Conservation (phyloP, 306 rosid species). For the Cucumis hystrix region DNA sequence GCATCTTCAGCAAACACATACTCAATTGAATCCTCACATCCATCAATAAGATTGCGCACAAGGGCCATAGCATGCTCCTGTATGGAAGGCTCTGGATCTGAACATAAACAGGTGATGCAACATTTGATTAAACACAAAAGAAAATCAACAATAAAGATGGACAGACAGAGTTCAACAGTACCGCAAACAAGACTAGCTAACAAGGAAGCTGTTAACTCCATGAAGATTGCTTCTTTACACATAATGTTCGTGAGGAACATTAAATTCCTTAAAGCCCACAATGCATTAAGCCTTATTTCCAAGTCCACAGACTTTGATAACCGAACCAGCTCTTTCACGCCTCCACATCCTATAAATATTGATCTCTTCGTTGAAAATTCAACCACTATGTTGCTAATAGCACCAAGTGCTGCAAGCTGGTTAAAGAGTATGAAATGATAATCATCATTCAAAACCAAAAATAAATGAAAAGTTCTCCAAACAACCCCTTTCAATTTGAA, state of each 20-base stretch:
- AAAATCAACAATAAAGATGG: neutral
- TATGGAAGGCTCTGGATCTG: constrained; percentile 81
- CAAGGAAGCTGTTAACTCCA: constrained; percentile 60
- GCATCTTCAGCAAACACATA: constrained; percentile 64
- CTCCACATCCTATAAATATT: constrained; percentile 57
- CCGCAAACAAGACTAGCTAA: constrained; percentile 75
- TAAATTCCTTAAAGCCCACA: constrained; percentile 84
- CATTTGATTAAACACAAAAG: neutral
- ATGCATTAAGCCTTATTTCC: constrained; percentile 54
- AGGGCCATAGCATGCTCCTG: constrained; percentile 83
- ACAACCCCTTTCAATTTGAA: neutral
- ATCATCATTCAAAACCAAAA: neutral
- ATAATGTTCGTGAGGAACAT: constrained; percentile 60
- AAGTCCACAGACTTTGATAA: constrained; percentile 85
- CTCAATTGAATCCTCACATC: constrained; percentile 50
- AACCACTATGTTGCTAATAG: constrained; percentile 69
- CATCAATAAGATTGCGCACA: constrained; percentile 83
- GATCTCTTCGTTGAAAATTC: constrained; percentile 51
- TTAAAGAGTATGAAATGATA: constrained; percentile 15
- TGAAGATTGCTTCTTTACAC: constrained; percentile 48
- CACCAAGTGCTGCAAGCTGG: constrained; percentile 88
- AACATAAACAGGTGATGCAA: constrained; percentile 15
- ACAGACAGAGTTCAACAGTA: constrained; percentile 15
- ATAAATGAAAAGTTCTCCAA: neutral
- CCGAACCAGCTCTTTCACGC: constrained; percentile 64